phyloP scores from a whole-genome alignment of 2,329 filamentous ascomycete species.

The Cercospora sp. region DNA sequence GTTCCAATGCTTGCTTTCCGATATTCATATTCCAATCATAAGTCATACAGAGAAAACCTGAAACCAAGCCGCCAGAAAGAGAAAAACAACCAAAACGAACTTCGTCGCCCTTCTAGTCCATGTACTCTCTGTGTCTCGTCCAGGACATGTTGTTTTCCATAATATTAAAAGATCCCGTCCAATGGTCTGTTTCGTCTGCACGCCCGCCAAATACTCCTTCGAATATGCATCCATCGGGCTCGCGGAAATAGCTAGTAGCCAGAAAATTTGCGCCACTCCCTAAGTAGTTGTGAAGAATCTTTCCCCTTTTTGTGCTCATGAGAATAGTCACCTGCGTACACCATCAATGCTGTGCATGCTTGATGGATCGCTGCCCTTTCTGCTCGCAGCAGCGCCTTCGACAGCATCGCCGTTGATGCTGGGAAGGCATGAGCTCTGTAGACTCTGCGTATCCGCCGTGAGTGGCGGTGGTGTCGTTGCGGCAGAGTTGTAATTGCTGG shows the following conservation, averaged over 20 bases:
- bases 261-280: background rate
- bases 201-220: background rate
- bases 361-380: conserved; percentile 33
- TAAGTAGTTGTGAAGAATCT: background rate
- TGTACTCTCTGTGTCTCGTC: conserved; percentile 1
- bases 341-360: conserved; percentile 21
- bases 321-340: conserved; percentile 20
- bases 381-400: conserved; percentile 35
- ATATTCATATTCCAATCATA: conserved; percentile 19
- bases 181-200: background rate
- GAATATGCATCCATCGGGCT: background rate
- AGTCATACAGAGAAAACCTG: conserved; percentile 10
- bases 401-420: conserved; percentile 40
- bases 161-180: background rate
- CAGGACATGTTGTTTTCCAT: background rate
- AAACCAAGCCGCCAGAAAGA: background rate
- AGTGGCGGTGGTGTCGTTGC: conserved; percentile 34
- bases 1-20: background rate
- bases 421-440: conserved; percentile 32
- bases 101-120: background rate
- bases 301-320: background rate
- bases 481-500: conserved; percentile 32
- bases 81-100: background rate
- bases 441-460: conserved; percentile 32
- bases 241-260: background rate